Evolutionary conservation across 176 grass and related monocot genomes (phyloP).

Genomic region (Aegilops bicornis): DNA sequence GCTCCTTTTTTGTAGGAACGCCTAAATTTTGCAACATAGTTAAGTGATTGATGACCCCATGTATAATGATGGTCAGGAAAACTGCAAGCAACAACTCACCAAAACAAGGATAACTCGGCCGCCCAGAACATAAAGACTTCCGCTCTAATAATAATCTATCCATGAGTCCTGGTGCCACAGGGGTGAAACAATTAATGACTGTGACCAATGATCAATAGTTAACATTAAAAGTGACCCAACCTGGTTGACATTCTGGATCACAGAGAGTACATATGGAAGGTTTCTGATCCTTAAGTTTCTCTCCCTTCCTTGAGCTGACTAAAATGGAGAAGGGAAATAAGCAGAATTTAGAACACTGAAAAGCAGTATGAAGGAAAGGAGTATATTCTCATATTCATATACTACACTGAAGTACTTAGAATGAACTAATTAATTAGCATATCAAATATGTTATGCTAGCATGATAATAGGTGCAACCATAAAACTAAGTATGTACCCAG

Average conservation of each 20-base stretch:
- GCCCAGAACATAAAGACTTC: not conserved
- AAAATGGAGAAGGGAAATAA: not conserved
- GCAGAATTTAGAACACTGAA: not conserved
- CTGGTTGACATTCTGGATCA: not conserved
- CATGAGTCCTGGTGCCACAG: not conserved
- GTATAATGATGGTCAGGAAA: not conserved
- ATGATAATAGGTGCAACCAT: not conserved
- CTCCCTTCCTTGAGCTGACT: not conserved
- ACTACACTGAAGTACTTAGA: not conserved
- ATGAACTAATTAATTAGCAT: not conserved
- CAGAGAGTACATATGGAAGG: not conserved
- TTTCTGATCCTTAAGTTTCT: not conserved
- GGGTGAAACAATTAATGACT: not conserved
- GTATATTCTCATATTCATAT: not conserved
- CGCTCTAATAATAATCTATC: not conserved
- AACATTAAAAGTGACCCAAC: not conserved
- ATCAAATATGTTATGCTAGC: not conserved
- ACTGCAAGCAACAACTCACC: not conserved
- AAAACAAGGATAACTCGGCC: not conserved
- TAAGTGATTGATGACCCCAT: not conserved
- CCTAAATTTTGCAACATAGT: not conserved
- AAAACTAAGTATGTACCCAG: not conserved
- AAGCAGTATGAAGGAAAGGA: not conserved
- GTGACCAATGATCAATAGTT: not conserved
- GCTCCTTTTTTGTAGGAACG: not conserved